These are phyloP conservation scores for Leishmania lainsoni DNA, from an alignment of 208 protist genomes.

Conservation along the genomic window DNA sequence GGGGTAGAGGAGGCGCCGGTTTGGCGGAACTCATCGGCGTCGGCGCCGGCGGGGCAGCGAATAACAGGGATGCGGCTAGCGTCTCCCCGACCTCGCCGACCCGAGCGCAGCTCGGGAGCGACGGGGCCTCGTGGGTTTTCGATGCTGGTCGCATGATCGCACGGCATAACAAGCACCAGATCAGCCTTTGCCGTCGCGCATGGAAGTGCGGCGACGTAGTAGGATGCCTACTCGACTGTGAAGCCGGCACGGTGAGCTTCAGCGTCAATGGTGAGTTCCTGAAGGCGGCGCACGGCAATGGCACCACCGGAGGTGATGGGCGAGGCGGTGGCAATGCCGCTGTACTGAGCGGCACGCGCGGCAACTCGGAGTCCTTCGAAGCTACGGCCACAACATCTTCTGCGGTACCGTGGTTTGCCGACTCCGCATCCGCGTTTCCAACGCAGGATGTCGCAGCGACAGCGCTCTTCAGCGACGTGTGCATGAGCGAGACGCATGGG, in stretches of 20 bases:
- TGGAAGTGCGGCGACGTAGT: conserved; percentile 89
- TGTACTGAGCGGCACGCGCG: not conserved
- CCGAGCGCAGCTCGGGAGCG: conserved; percentile 53
- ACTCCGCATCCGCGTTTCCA: not conserved
- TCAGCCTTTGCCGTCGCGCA: conserved; percentile 46
- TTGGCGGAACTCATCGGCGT: not conserved
- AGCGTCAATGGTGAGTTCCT: conserved; percentile 74
- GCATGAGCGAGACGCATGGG: conserved; percentile 12
- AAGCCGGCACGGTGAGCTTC: conserved; percentile 70
- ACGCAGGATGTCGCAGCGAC: not conserved
- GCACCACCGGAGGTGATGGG: conserved; percentile 16
- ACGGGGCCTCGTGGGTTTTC: conserved; percentile 79
- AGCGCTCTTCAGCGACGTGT: conserved; percentile 24
- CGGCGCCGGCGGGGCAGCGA: not conserved
- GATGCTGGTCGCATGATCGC: conserved; percentile 81
- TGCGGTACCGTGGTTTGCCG: not conserved
- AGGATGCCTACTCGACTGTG: conserved; percentile 88
- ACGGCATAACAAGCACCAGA: conserved; percentile 65
- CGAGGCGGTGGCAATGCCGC: conserved; percentile 15
- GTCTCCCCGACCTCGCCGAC: not conserved
- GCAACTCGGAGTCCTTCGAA: not conserved
- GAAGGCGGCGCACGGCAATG: conserved; percentile 32
- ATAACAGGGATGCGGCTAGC: conserved; percentile 9
- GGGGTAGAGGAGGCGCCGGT: not conserved
- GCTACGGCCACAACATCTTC: not conserved